Evolutionary conservation across 1,139 yeast species (phyloP), one percentile per base, ranked within the genome.

Genomic region (Geotrichum citri-aurantii): DNA sequence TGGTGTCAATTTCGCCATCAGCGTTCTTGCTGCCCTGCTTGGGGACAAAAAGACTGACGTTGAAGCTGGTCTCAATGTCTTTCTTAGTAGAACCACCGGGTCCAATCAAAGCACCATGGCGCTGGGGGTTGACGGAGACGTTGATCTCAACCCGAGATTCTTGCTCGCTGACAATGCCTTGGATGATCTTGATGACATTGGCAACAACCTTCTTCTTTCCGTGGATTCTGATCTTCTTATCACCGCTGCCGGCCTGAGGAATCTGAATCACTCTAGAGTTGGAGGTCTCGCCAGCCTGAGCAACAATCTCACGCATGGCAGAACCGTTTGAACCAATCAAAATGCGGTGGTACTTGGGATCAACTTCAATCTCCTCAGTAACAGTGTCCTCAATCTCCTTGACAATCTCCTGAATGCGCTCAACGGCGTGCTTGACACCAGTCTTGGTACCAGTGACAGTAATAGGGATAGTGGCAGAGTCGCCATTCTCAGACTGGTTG

Each of bases 251-350:
- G 64, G 84, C 85, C 59, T 83, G 80, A 56, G 99, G 98, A 65
- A 93, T 82, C 61, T 83, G 84, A 65, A 93, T 79, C 64, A 85
- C 78, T 69, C 84, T 82, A 62, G 78, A 79, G 58, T 72, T 68
- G 59, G 75, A 76, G 56, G 79, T 74, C 58, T 75, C 75, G 64
- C 97, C 97, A 52, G 97, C 96, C 61, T 82, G 81, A 59, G 81
- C 70, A 62, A 92, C 83, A 60, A 93, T 87, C 57, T 85, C 88
- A 66, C 86, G 83, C 78, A 88, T 83, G 46, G 80, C 82, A 44
- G 86, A 78, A 59, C 97, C 97, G 62, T 85, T 85, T 59, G 85
- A 81, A 50, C 99, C 99, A 67, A 92, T 84, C 66, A 93, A 79
- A 63, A 81, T 82, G 69, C 86, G 86, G 73, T 88, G 95, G 76